A percentile compares a stretch with the other conserved stretches of the same genome.
Conservation (phyloP, 1,284 basidiomycete genomes). For the Cutaneotrichosporon sp. region DNA sequence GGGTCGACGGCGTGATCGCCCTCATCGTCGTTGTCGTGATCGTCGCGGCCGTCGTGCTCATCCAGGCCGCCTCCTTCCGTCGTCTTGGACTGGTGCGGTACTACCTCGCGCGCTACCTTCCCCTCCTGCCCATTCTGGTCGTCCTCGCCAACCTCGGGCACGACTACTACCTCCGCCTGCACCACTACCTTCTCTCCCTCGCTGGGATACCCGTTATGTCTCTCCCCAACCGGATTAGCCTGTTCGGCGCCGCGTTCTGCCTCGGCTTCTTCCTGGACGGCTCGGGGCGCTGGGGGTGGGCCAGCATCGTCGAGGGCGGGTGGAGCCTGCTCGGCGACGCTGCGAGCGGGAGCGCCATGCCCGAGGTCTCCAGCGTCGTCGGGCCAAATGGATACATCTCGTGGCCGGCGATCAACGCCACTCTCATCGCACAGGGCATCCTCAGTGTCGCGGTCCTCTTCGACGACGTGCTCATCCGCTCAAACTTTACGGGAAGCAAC, state of each 20-base stretch:
- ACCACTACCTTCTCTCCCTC: constrained; percentile 46
- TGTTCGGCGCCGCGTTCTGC: constrained; percentile 43
- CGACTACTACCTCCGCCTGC: constrained; percentile 40
- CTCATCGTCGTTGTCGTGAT: constrained; percentile 35
- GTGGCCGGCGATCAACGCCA: constrained; percentile 24
- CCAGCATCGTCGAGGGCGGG: constrained; percentile 37
- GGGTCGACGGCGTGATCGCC: constrained; percentile 33
- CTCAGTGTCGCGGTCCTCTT: constrained; percentile 31
- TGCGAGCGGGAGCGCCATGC: constrained; percentile 22
- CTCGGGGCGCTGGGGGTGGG: constrained; percentile 49
- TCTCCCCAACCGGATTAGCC: constrained; percentile 42
- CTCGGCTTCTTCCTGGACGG: constrained; percentile 49
- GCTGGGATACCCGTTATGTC: constrained; percentile 41
- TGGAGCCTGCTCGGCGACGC: constrained; percentile 31
- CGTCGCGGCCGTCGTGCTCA: constrained; percentile 31
- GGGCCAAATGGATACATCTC: constrained; percentile 9
- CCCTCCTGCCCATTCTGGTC: constrained; percentile 40
- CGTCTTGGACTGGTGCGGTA: constrained; percentile 41
- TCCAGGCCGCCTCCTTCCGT: constrained; percentile 40
- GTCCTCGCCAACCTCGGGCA: constrained; percentile 38
- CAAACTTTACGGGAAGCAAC: constrained; percentile 19
- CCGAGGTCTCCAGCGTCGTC: constrained; percentile 13
- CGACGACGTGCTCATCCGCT: constrained; percentile 33
- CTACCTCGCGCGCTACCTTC: constrained; percentile 46
- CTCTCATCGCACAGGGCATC: constrained; percentile 22